These are phyloP conservation scores for Cladosporium sp. DNA, from an alignment of 2,329 filamentous ascomycete genomes.

Conservation along the genomic window DNA sequence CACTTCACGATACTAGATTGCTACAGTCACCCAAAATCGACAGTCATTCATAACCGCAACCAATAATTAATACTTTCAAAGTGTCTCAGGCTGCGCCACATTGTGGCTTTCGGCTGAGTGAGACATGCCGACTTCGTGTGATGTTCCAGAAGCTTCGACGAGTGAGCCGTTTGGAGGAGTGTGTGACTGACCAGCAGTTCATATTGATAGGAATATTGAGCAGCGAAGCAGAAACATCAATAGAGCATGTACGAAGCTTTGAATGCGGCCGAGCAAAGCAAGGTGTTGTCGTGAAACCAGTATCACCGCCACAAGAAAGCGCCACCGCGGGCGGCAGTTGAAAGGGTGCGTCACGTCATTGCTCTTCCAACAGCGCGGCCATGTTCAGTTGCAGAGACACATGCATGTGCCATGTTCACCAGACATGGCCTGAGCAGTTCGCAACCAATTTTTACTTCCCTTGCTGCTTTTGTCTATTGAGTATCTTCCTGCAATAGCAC, in stretches of 20 bases:
- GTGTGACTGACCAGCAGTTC: not conserved
- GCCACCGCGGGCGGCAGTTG: not conserved
- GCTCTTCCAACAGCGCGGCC: not conserved
- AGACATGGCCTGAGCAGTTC: not conserved
- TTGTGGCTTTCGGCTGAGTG: not conserved
- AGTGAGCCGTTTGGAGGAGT: not conserved
- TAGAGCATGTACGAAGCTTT: too few species aligned
- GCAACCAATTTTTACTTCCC: not conserved
- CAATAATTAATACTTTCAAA: not conserved
- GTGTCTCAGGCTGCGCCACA: not conserved
- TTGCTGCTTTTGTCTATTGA: not conserved
- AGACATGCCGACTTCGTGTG: not conserved
- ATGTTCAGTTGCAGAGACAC: not conserved
- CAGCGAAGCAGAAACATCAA: not conserved
- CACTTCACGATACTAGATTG: not conserved
- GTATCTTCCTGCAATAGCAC: not conserved
- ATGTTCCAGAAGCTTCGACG: slow-evolving; percentile 2
- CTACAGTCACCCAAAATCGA: not conserved
- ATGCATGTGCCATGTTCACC: not conserved
- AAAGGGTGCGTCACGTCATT: slow-evolving; percentile 3
- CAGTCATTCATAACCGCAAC: not conserved
- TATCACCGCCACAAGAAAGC: not conserved
- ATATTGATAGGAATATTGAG: not conserved
- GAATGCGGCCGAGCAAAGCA: too few species aligned
- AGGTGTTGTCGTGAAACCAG: not conserved